Evolutionary conservation across 2,329 filamentous ascomycete species (phyloP).

Genomic region (Aspergillus carbonarius): DNA sequence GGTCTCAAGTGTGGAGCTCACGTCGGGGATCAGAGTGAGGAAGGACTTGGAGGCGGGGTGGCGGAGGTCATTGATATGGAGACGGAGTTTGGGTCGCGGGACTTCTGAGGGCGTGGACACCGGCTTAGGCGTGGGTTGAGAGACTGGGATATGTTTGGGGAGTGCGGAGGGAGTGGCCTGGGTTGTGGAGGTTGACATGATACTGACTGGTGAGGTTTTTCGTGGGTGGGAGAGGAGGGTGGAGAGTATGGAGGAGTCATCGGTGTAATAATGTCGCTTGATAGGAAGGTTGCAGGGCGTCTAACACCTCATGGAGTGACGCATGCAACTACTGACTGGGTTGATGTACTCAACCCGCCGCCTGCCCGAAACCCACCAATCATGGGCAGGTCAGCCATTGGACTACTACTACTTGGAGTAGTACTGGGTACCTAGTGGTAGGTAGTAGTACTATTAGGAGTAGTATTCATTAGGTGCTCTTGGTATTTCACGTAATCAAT

Average conservation of each 20-base stretch:
- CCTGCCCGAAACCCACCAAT: not conserved
- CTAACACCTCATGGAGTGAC: not conserved
- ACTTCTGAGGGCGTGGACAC: not conserved
- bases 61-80: constrained; percentile 46
- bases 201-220: not conserved
- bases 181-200: constrained; percentile 21
- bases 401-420: not conserved
- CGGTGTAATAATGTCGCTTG: not conserved
- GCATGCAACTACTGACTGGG: too few relatives aligned
- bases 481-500: not conserved
- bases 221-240: not conserved
- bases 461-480: not conserved
- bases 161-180: constrained; percentile 6
- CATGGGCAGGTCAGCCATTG: not conserved
- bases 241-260: not conserved
- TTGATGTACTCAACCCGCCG: too few relatives aligned
- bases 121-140: not conserved
- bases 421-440: not conserved
- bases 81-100: constrained; percentile 37
- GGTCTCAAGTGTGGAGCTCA: constrained; percentile 57
- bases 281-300: not conserved
- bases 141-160: not conserved
- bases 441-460: not conserved
- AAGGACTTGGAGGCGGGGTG: constrained; percentile 54
- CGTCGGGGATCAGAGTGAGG: constrained; percentile 63